Evolutionary conservation across 2,329 filamentous ascomycete genomes (phyloP), one percentile per base, ranked within the genome.

Genomic region (Emmonsia crescens): DNA sequence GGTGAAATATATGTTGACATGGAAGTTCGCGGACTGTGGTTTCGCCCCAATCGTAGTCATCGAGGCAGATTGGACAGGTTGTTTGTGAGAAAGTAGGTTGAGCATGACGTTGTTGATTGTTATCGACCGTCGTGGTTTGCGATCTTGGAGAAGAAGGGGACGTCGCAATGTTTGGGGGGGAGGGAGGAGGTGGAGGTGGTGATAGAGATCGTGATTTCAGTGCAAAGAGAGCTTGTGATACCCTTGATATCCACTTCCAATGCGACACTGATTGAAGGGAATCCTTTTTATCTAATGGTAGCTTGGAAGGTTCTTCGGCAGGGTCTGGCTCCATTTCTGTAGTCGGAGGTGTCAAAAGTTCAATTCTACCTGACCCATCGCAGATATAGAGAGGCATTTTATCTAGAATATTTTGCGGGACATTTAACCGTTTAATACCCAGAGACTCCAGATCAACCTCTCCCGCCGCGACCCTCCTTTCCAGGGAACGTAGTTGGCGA

Each of bases 1-100:
- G 88, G 67, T 99, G 93, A 74, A 92, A 99, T 61, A 97, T 93
- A 72, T 99, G 94, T 0, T 88, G 86, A 68, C 94, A 99, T 0
- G 90, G 85, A 2, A 97, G 79, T 74, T 96, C 89, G 61, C 91
- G 88, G 61, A 97, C 91, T 24, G 85, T 83, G 0, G 89, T 88
- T 21, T 80, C 76, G 44, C 84, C 82, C 19, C 85, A 82, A 33
- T 88, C 81, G 69, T 90, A 97, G 63, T 89, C 85, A 60, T 91
- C 89, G 0, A 96, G 81, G 71, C 94, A 99, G 60, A 97, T 96
- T n/a, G 89, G 85, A 71, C 94, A 97, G 2, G 83, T 86, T 0
- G 89, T 86, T 71, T 97, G 94, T 24, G 86, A 85, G 67, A 89
- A 80, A 38, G 69, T 67, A 21, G 19, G 49, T 10, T 54, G 36